Evolutionary conservation across 2,329 filamentous ascomycete species (phyloP).

Genomic region (Elsinoe perseae): DNA sequence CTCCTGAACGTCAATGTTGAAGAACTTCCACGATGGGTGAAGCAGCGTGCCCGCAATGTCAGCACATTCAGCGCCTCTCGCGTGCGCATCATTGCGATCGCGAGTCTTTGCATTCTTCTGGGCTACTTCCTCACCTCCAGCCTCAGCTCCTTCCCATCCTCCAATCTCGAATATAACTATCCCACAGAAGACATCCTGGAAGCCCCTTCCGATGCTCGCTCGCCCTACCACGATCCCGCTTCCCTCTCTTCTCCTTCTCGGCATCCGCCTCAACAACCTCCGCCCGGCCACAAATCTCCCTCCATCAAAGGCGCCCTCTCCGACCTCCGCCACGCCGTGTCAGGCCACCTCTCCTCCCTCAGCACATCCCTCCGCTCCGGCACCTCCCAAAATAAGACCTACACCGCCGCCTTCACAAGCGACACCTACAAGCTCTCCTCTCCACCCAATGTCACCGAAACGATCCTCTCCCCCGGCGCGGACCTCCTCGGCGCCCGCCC

Average conservation of each 20-base stretch:
- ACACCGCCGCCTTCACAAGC: slow-evolving; percentile 4
- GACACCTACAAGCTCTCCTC: slow-evolving; percentile 12
- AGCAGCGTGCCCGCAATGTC: slow-evolving; percentile 2
- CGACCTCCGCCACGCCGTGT: slow-evolving; percentile 29
- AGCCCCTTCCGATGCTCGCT: slow-evolving; percentile 18
- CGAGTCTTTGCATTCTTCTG: slow-evolving; percentile 24
- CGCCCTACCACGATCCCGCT: not conserved
- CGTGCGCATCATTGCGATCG: slow-evolving; percentile 23
- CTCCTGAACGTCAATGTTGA: slow-evolving; percentile 11
- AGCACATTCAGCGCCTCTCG: slow-evolving; percentile 19
- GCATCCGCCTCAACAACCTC: not conserved
- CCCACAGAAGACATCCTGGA: slow-evolving; percentile 21
- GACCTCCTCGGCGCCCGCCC: slow-evolving; percentile 27
- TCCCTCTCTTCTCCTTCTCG: slow-evolving; percentile 3
- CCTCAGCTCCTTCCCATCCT: slow-evolving; percentile 20
- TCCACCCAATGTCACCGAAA: slow-evolving; percentile 5
- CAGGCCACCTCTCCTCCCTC: slow-evolving; percentile 27
- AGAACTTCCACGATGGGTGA: slow-evolving; percentile 17
- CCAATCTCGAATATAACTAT: slow-evolving; percentile 18
- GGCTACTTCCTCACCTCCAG: slow-evolving; percentile 28
- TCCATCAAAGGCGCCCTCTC: slow-evolving; percentile 28
- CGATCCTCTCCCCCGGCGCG: not conserved
- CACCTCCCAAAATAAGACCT: not conserved
- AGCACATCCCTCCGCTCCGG: slow-evolving; percentile 17
- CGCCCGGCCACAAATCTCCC: slow-evolving; percentile 16